Conservation (phyloP, 768 basidiomycete genomes). For the Kwoniella newhampshirensis region DNA sequence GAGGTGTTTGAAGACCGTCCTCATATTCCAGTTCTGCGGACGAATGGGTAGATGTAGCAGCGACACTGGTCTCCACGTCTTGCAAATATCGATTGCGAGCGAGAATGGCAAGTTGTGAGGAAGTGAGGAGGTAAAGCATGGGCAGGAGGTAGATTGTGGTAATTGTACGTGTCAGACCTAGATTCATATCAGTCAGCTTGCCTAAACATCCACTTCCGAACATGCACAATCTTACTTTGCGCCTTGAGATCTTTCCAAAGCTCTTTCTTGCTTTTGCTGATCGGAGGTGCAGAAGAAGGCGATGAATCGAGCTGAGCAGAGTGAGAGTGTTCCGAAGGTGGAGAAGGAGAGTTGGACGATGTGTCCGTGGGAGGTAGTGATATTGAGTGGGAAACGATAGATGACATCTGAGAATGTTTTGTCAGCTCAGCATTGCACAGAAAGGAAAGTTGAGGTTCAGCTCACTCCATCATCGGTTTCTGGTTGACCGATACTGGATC, state of each 20-base stretch:
- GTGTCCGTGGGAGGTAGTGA: constrained; percentile 45
- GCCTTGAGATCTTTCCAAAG: constrained; percentile 93
- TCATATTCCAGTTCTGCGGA: not conserved
- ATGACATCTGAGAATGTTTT: constrained; percentile 35
- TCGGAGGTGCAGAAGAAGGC: constrained; percentile 12
- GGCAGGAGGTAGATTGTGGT: constrained; percentile 83
- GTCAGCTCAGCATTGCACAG: no score
- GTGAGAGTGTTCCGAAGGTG: constrained; percentile 33
- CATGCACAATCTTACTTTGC: constrained; percentile 60
- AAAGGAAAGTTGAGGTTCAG: not conserved
- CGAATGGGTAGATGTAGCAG: not conserved
- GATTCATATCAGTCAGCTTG: not conserved
- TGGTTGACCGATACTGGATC: constrained; percentile 10
- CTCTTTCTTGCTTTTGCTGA: constrained; percentile 42
- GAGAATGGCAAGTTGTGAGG: constrained; percentile 79
- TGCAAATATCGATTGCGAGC: constrained; percentile 63
- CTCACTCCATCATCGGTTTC: constrained; percentile 42
- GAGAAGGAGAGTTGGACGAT: constrained; percentile 38
- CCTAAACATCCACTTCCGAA: not conserved
- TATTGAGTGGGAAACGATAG: constrained; percentile 40
- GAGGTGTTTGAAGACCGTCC: constrained; percentile 3
- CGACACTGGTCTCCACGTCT: constrained; percentile 69
- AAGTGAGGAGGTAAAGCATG: constrained; percentile 79
- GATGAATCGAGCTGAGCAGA: constrained; percentile 30
- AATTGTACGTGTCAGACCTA: constrained; percentile 83